Evolutionary conservation across 2,329 filamentous ascomycete genomes (phyloP), one percentile per base, ranked within the genome.

Genomic region (Verruconis gallopava): DNA sequence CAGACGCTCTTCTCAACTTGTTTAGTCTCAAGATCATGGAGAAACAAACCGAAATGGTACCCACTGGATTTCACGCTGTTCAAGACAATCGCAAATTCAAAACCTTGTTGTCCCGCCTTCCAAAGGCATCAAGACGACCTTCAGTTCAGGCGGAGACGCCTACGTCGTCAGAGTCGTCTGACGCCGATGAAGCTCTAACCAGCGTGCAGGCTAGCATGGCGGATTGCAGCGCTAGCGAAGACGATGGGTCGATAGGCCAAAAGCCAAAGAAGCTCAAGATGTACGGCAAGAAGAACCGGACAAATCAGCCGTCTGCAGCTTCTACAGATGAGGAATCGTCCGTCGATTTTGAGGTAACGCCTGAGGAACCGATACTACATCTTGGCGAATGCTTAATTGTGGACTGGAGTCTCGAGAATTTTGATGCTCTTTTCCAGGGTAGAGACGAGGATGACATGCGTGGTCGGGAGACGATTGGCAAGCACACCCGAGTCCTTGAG

Each of bases 361-460:
- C 25, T n/a, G 25, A 30, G 6, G 25, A 30, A n/a, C 25, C 81
- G 0, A 65, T 93, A 32, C 72, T 96, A 49, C 76, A 82, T 25
- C 72, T 89, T 19, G 81, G 83, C 39, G 91, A 98, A 59, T 84
- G 76, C 18, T 77, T 98, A 37, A 68, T 96, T 4, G 73, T 95
- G 9, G 88, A 96, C 51, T 98, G 89, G 88, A 74, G 68, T 34
- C 66, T 76, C 5, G 69, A 79, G 5, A 78, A 77, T 4, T 81
- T 75, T 56, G 77, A 89, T 14, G 66, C 67, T 13, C 67, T 94
- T 17, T 96, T 94, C 37, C 63, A 64, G 14, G 59, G 58, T 49
- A 48, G 52, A 43, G 48, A 50, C 21, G 57, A 64, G 4, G 62
- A 71, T 33, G 66, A 72, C 6, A 55, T 71, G 21, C 72, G 76